Conservation (phyloP, 164 flowering plant species). For the Annona squamosa region DNA sequence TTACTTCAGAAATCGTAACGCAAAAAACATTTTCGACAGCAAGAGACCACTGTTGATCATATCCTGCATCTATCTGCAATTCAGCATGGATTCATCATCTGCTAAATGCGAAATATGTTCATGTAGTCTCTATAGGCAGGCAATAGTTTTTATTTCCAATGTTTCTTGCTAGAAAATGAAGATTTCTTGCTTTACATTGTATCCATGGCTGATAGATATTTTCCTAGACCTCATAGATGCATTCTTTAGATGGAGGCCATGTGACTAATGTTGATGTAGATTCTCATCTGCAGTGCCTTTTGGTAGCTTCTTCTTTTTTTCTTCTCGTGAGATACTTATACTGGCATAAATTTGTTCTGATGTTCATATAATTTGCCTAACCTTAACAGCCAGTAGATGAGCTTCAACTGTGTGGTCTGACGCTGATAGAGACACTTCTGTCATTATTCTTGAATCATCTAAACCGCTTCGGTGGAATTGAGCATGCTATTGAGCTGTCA, state of each 20-base stretch:
- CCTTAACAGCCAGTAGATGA: conserved; percentile 37
- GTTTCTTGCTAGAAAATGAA: too few relatives aligned
- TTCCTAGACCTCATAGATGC: too few relatives aligned
- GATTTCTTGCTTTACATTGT: too few relatives aligned
- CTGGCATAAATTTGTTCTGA: background rate
- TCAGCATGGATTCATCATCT: too few relatives aligned
- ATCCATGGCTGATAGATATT: too few relatives aligned
- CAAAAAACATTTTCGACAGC: too few relatives aligned
- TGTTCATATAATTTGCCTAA: background rate
- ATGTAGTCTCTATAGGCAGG: too few relatives aligned
- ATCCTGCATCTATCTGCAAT: too few relatives aligned
- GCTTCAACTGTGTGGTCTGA: conserved; percentile 48
- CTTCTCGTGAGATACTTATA: background rate
- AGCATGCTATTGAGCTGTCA: conserved; percentile 40
- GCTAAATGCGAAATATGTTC: too few relatives aligned
- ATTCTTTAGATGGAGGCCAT: background rate
- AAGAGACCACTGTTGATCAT: too few relatives aligned
- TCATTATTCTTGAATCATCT: conserved; percentile 29
- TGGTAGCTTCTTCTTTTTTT: background rate
- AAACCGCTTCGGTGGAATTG: conserved; percentile 29
- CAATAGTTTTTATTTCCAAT: too few relatives aligned
- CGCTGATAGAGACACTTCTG: conserved; percentile 51
- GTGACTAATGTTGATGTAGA: background rate
- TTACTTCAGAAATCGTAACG: too few relatives aligned
- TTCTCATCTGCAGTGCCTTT: background rate